phyloP scores from a whole-genome alignment of 2,329 filamentous ascomycete genomes.

The Pseudogymnoascus sp. region DNA sequence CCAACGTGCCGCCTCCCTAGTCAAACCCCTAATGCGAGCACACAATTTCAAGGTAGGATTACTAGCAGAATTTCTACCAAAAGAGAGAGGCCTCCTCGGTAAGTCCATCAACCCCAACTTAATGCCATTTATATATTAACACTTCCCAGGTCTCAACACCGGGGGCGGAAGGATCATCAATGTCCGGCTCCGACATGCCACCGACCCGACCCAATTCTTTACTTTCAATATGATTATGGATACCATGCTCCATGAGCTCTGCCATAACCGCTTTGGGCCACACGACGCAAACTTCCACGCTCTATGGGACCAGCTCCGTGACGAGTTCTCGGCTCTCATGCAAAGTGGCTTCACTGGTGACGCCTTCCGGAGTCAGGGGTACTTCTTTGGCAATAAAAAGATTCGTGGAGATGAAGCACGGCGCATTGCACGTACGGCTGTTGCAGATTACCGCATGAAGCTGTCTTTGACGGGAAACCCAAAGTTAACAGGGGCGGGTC shows the following conservation, averaged over 20 bases:
- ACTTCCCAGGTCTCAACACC: slow-evolving; percentile 58
- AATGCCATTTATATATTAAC: neutral
- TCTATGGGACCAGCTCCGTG: slow-evolving; percentile 81
- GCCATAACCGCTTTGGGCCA: slow-evolving; percentile 77
- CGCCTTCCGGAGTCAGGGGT: slow-evolving; percentile 71
- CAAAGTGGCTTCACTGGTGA: slow-evolving; percentile 86
- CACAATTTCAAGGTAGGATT: slow-evolving; percentile 71
- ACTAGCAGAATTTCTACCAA: slow-evolving; percentile 78
- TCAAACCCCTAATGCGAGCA: slow-evolving; percentile 92
- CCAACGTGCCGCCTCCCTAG: slow-evolving; percentile 74
- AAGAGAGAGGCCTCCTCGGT: slow-evolving; percentile 66
- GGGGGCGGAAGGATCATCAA: slow-evolving; percentile 73
- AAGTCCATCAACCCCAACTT: slow-evolving; percentile 17
- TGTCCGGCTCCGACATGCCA: slow-evolving; percentile 69
- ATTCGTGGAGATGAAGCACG: slow-evolving; percentile 67
- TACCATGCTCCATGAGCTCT: slow-evolving; percentile 89
- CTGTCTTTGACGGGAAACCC: slow-evolving; percentile 58
- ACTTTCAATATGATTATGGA: slow-evolving; percentile 74
- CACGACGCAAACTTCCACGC: slow-evolving; percentile 78
- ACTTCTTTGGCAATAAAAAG: slow-evolving; percentile 59
- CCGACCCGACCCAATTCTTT: slow-evolving; percentile 69
- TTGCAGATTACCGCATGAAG: slow-evolving; percentile 55
- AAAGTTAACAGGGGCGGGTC: slow-evolving; percentile 57
- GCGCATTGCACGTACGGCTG: slow-evolving; percentile 63
- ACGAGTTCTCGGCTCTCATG: slow-evolving; percentile 70